Percentiles rank a stretch among this genome's conserved stretches.
Conservation (phyloP, 2,329 filamentous ascomycete species). For the Colletotrichum cuscutae region DNA sequence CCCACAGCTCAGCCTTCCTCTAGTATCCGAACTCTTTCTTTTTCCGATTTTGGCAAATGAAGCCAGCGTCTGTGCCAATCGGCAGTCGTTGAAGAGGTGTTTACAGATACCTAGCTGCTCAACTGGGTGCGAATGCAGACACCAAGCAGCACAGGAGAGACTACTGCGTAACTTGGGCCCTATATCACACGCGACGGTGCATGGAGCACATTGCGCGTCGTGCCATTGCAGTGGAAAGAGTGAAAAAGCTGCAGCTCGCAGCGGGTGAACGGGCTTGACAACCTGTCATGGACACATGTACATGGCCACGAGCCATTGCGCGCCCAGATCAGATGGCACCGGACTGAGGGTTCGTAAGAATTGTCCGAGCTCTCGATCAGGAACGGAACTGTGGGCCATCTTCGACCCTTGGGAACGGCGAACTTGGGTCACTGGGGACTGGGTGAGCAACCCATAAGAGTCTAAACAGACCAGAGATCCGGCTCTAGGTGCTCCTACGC, state of each 20-base stretch:
- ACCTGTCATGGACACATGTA: constrained; percentile 22
- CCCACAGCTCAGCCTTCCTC: neutral
- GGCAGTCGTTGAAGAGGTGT: neutral
- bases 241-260: neutral
- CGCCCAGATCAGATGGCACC: constrained; percentile 29
- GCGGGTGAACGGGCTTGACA: constrained; percentile 25
- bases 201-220: neutral
- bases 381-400: constrained; percentile 13
- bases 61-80: neutral
- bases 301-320: constrained; percentile 22
- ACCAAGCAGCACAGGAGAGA: too few relatives aligned
- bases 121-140: neutral
- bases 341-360: neutral
- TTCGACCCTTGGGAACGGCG: neutral
- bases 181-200: neutral
- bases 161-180: neutral
- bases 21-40: neutral
- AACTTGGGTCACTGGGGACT: too few relatives aligned
- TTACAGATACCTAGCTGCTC: neutral
- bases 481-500: neutral
- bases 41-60: neutral
- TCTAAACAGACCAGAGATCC: neutral
- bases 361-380: constrained; percentile 29
- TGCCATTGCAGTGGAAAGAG: constrained; percentile 1
- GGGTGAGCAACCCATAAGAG: neutral